These are phyloP conservation scores for Leccinum pellstonianum DNA, from an alignment of 768 basidiomycete genomes.

Conservation along the genomic window DNA sequence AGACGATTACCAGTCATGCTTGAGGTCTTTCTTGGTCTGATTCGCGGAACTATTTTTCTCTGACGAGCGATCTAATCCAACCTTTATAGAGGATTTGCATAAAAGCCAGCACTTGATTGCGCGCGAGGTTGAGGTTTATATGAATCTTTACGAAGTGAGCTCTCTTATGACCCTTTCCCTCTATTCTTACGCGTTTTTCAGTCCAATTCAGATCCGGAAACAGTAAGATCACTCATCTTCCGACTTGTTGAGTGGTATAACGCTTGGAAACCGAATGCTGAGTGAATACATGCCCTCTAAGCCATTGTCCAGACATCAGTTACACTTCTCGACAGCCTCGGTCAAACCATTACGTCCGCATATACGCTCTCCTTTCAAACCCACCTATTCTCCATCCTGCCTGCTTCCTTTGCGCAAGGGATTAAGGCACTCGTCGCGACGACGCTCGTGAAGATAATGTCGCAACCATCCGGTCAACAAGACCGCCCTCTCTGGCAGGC, in stretches of 20 bases:
- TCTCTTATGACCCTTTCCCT: background rate
- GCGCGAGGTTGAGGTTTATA: slow-evolving; percentile 55
- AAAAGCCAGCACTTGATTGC: slow-evolving; percentile 57
- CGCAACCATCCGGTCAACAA: slow-evolving; percentile 28
- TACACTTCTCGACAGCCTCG: slow-evolving; percentile 46
- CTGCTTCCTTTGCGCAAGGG: slow-evolving; percentile 61
- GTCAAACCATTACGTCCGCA: slow-evolving; percentile 54
- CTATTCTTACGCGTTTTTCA: slow-evolving; percentile 24
- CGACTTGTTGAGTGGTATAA: slow-evolving; percentile 70
- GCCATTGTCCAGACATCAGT: background rate
- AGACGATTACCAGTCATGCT: slow-evolving; percentile 62
- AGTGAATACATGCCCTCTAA: slow-evolving; percentile 42
- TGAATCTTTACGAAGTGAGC: slow-evolving; percentile 62
- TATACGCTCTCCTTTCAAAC: slow-evolving; percentile 74
- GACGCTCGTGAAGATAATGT: slow-evolving; percentile 41
- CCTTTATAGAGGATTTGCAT: slow-evolving; percentile 56
- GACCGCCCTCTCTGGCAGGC: slow-evolving; percentile 50
- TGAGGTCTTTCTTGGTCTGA: slow-evolving; percentile 70
- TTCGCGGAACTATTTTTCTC: background rate
- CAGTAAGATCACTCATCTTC: slow-evolving; percentile 54
- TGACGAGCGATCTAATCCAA: background rate
- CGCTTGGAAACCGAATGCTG: slow-evolving; percentile 67
- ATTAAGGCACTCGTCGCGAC: slow-evolving; percentile 66
- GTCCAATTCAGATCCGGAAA: slow-evolving; percentile 45
- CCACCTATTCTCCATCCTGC: slow-evolving; percentile 68